Evolutionary conservation across 2,329 filamentous ascomycete species (phyloP).

Genomic region (Aspergillus sp.): DNA sequence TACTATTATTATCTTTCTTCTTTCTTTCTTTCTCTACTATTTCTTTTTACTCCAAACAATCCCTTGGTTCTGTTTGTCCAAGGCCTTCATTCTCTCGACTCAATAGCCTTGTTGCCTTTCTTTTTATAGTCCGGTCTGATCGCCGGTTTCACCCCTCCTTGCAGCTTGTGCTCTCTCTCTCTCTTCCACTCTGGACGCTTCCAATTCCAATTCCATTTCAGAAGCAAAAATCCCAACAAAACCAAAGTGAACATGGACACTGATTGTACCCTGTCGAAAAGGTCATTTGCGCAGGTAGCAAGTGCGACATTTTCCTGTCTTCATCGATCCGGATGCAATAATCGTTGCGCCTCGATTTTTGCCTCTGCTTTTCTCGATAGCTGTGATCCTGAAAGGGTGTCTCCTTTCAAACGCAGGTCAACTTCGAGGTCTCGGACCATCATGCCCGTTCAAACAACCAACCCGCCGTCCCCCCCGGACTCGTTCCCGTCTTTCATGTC

Average conservation of each 20-base stretch:
- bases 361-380: slow-evolving; percentile 19
- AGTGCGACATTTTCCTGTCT: slow-evolving; percentile 22
- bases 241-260: slow-evolving; percentile 18
- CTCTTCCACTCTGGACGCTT: slow-evolving; percentile 6
- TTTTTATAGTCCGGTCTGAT: slow-evolving; percentile 14
- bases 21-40: slow-evolving; percentile 7
- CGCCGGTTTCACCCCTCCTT: slow-evolving; percentile 24
- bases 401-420: slow-evolving; percentile 26
- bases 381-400: slow-evolving; percentile 22
- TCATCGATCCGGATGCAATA: slow-evolving; percentile 23
- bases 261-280: slow-evolving; percentile 27
- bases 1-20: slow-evolving; percentile 6
- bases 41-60: slow-evolving; percentile 7
- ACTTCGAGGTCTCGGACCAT: slow-evolving; percentile 15
- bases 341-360: slow-evolving; percentile 13
- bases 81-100: slow-evolving; percentile 6
- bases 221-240: background rate
- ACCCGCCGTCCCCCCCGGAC: slow-evolving; percentile 34
- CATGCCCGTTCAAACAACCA: slow-evolving; percentile 37
- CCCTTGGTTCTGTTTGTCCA: slow-evolving; percentile 4
- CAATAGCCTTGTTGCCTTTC: slow-evolving; percentile 7
- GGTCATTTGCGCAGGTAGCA: slow-evolving; percentile 40
- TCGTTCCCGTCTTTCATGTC: slow-evolving; percentile 51
- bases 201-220: slow-evolving; percentile 6
- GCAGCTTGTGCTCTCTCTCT: slow-evolving; percentile 16